Base-by-base conservation (phyloP, 1,284 basidiomycete genomes). In the Kwoniella shivajii region DNA sequence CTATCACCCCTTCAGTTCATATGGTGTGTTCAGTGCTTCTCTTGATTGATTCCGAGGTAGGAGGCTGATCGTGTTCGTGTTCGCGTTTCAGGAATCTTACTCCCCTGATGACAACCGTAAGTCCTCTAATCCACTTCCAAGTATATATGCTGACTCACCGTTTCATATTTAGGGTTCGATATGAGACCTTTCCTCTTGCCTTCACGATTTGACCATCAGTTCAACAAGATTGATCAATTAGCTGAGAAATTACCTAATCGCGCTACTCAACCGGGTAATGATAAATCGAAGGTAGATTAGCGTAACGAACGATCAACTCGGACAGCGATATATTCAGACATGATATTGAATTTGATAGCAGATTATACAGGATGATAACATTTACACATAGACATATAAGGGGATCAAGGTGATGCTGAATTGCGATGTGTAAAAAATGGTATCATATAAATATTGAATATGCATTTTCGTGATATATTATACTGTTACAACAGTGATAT, bases 101-200 rank as follows among this genome's bases (percentile, higher is more conserved):
- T 92, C 90, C 70, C 93, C 93, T 4, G 95, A 98, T 73, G 94
- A 98, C 76, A 97, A 99, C 74, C 83, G 95, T 92, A 71, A 72
- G 87, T 75, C 6, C 33, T 29, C 26, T n/a, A 18, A 18, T 20
- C 14, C 24, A 7, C 22, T 13, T 13, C 22, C 44, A 31, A 22
- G 31, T 31, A 27, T 31, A 33, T 14, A 48, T 10, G 14, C 11
- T 26, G 37, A 16, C 49, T 61, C 36, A 41, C 29, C 22, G 16
- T 30, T n/a, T 33, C 69, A 13, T 39, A 1, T 4, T 0, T 31
- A 93, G 90, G 92, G 64, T 99, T 95, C 72, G 95, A 99, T 75
- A 77, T 98, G 37, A 85, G 95, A 26, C 96, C 94, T 0, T 99
- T 99, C 84, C 80, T 99, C 50, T 99, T 98, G 76, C 91, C 92